phyloP scores from a whole-genome alignment of 1,139 yeast genomes.

The Saccharomyces hybrid region DNA sequence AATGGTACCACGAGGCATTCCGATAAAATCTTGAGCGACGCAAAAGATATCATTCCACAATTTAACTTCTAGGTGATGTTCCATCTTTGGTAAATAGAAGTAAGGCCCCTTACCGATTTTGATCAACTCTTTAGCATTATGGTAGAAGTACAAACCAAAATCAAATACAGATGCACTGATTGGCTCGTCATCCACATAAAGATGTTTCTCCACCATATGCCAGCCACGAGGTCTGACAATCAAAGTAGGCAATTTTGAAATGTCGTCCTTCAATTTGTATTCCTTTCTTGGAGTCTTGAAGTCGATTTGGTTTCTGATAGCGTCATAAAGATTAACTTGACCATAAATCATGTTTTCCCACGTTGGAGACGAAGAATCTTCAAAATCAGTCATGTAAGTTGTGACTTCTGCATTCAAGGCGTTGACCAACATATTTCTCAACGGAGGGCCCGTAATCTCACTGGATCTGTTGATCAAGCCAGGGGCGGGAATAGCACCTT shows the following conservation, averaged over 20 bases:
- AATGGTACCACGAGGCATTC: constrained; percentile 56
- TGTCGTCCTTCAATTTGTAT: constrained; percentile 40
- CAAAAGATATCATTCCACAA: constrained; percentile 66
- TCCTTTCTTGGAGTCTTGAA: constrained; percentile 44
- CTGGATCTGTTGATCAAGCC: constrained; percentile 61
- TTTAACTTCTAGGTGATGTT: constrained; percentile 63
- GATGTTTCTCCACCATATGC: constrained; percentile 69
- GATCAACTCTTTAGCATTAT: constrained; percentile 51
- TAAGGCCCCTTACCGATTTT: constrained; percentile 61
- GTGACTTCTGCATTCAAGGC: constrained; percentile 82
- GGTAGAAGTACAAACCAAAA: constrained; percentile 64
- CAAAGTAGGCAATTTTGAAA: constrained; percentile 55
- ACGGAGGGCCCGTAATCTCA: constrained; percentile 82
- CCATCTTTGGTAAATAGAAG: constrained; percentile 69
- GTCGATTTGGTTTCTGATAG: constrained; percentile 55
- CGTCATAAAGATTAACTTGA: constrained; percentile 85
- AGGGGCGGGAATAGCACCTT: constrained; percentile 55
- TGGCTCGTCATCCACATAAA: constrained; percentile 61
- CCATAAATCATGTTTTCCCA: constrained; percentile 83
- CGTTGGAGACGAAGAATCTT: constrained; percentile 89
- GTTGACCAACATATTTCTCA: constrained; percentile 84
- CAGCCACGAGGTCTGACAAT: constrained; percentile 80
- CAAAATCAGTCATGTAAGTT: constrained; percentile 90
- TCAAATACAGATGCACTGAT: constrained; percentile 66
- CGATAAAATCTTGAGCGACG: constrained; percentile 56